Conservation (phyloP, 2,329 filamentous ascomycete genomes). For the Alternaria angustiovoidea region DNA sequence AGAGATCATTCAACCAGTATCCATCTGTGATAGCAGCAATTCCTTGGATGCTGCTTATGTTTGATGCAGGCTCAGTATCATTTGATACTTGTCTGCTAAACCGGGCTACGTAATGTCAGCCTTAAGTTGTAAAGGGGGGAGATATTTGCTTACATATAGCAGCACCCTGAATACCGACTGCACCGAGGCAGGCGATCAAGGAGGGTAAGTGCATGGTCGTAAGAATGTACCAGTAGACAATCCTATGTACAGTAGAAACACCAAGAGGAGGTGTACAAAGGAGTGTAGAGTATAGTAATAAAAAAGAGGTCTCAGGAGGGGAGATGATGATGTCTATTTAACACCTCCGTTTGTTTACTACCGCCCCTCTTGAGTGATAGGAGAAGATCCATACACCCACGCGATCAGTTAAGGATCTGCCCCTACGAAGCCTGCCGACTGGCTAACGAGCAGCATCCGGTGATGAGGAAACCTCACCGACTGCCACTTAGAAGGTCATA, state of each 20-base stretch:
- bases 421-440: slow-evolving; percentile 2
- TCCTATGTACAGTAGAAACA: slow-evolving; percentile 9
- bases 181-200: slow-evolving; percentile 42
- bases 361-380: slow-evolving; percentile 11
- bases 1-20: slow-evolving; percentile 56
- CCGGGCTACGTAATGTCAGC: slow-evolving; percentile 23
- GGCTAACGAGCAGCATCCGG: slow-evolving; percentile 13
- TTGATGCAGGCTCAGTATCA: slow-evolving; percentile 1
- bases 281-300: slow-evolving; percentile 13
- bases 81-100: slow-evolving; percentile 3
- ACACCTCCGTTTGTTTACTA: slow-evolving; percentile 3
- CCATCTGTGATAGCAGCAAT: slow-evolving; percentile 22
- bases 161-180: slow-evolving; percentile 32
- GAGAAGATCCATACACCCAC: slow-evolving; percentile 10
- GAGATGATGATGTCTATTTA: slow-evolving; percentile 20
- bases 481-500: slow-evolving; percentile 30
- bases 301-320: slow-evolving; percentile 7
- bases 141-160: slow-evolving; percentile 23
- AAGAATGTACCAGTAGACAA: slow-evolving; percentile 5
- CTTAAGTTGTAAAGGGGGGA: neutral
- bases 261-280: slow-evolving; percentile 11
- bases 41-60: slow-evolving; percentile 10
- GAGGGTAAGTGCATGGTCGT: slow-evolving; percentile 35
- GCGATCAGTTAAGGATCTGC: slow-evolving; percentile 22
- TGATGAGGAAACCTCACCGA: slow-evolving; percentile 20